Evolutionary conservation across 2,329 filamentous ascomycete genomes (phyloP).

Genomic region (Exophiala spinifera): DNA sequence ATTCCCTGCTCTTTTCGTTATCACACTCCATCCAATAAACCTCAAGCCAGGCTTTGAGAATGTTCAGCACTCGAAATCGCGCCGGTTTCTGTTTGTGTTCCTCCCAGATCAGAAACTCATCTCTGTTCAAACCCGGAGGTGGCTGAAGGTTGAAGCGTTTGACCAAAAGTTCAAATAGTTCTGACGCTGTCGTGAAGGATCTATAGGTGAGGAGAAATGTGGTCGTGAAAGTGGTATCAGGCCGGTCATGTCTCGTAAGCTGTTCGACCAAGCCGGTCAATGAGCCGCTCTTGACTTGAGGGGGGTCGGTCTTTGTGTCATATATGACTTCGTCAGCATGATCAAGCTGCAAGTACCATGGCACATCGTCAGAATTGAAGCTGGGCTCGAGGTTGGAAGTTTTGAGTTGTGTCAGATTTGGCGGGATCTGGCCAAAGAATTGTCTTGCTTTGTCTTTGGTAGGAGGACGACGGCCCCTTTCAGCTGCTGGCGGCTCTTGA

Average conservation of each 20-base stretch:
- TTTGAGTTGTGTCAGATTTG: slow-evolving; percentile 31
- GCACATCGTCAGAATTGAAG: slow-evolving; percentile 67
- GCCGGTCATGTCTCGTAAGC: slow-evolving; percentile 89
- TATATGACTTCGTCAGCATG: slow-evolving; percentile 86
- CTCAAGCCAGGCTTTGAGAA: slow-evolving; percentile 97
- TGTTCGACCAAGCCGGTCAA: slow-evolving; percentile 88
- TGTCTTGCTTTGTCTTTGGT: slow-evolving; percentile 48
- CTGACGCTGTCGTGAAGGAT: slow-evolving; percentile 86
- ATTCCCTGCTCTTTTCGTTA: slow-evolving; percentile 74
- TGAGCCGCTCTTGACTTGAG: slow-evolving; percentile 82
- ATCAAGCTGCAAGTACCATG: slow-evolving; percentile 80
- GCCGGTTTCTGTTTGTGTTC: slow-evolving; percentile 96
- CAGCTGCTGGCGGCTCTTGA: slow-evolving; percentile 30
- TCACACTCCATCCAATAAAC: slow-evolving; percentile 98
- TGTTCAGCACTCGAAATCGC: slow-evolving; percentile 93
- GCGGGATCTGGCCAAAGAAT: slow-evolving; percentile 48
- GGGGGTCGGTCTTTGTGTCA: slow-evolving; percentile 73
- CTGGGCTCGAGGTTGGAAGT: slow-evolving; percentile 12
- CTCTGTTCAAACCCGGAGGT: slow-evolving; percentile 70
- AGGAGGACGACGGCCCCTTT: slow-evolving; percentile 38
- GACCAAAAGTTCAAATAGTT: slow-evolving; percentile 89
- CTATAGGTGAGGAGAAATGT: slow-evolving; percentile 96
- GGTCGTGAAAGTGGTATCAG: slow-evolving; percentile 93
- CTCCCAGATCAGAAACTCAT: slow-evolving; percentile 82
- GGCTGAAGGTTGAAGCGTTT: slow-evolving; percentile 91